Evolutionary conservation across 805 yeast genomes (phyloP).

Genomic region (Yamadazyma laniorum): DNA sequence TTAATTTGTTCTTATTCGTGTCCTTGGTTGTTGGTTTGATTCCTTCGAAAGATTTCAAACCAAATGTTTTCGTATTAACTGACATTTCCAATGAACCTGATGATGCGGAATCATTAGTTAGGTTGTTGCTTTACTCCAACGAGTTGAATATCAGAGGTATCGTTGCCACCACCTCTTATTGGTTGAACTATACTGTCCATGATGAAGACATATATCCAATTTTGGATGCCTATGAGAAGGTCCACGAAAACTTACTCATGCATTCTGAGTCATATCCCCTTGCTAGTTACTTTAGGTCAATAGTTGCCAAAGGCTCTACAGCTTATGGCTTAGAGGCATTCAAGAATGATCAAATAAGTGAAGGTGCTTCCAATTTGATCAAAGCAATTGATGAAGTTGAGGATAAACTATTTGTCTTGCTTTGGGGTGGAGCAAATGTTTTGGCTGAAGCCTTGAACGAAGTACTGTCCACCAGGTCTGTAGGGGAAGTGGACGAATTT

Average conservation of each 20-base stretch:
- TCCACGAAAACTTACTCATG: conserved; percentile 19
- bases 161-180: conserved; percentile 31
- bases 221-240: conserved; percentile 27
- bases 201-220: conserved; percentile 30
- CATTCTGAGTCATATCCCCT: conserved; percentile 26
- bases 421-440: conserved; percentile 31
- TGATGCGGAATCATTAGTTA: conserved; percentile 19
- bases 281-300: conserved; percentile 21
- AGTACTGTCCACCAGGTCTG: conserved; percentile 15
- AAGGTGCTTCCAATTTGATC: conserved; percentile 24
- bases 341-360: conserved; percentile 12
- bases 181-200: conserved; percentile 28
- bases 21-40: neutral
- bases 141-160: conserved; percentile 26
- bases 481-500: conserved; percentile 15
- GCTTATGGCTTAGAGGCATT: conserved; percentile 24
- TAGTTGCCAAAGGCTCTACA: conserved; percentile 21
- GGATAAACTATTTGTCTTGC: conserved; percentile 20
- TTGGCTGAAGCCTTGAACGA: conserved; percentile 29
- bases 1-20: neutral
- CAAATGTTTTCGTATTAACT: conserved; percentile 26
- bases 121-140: conserved; percentile 27
- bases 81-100: conserved; percentile 26
- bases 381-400: conserved; percentile 19
- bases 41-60: conserved; percentile 19